Evolutionary conservation across 2,329 filamentous ascomycete species (phyloP).

Genomic region (Fusarium tricinctum): DNA sequence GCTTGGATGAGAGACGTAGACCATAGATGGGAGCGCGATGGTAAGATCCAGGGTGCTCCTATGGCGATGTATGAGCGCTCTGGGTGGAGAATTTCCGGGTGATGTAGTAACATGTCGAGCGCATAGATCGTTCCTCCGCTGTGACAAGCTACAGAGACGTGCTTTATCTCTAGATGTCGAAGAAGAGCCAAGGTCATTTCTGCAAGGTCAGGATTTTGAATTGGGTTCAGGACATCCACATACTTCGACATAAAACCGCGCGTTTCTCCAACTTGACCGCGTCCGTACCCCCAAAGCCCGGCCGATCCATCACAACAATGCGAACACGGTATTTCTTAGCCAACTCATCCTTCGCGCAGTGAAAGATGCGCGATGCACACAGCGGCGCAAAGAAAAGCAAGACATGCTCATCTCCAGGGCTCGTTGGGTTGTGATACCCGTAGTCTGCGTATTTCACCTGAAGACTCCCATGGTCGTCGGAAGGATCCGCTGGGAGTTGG

Average conservation of each 20-base stretch:
- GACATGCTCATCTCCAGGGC: constrained; percentile 22
- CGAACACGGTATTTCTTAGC: constrained; percentile 28
- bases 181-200: constrained; percentile 27
- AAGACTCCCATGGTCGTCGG: background rate
- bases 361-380: constrained; percentile 23
- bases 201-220: background rate
- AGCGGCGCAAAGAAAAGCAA: constrained; percentile 28
- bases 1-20: constrained; percentile 23
- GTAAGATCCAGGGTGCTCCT: constrained; percentile 22
- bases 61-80: constrained; percentile 25
- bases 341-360: constrained; percentile 24
- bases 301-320: constrained; percentile 19
- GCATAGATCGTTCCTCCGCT: constrained; percentile 36
- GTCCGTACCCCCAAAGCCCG: constrained; percentile 23
- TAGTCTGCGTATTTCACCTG: constrained; percentile 27
- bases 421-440: constrained; percentile 19
- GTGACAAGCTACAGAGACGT: constrained; percentile 27
- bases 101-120: constrained; percentile 29
- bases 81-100: constrained; percentile 30
- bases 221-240: background rate
- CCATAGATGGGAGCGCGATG: constrained; percentile 2
- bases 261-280: constrained; percentile 20
- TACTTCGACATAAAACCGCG: constrained; percentile 16
- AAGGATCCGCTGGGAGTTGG: constrained; percentile 3
- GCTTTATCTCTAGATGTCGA: constrained; percentile 5